These are phyloP conservation scores for Leishmania arabica DNA, from an alignment of 208 protist species.

Conservation along the genomic window DNA sequence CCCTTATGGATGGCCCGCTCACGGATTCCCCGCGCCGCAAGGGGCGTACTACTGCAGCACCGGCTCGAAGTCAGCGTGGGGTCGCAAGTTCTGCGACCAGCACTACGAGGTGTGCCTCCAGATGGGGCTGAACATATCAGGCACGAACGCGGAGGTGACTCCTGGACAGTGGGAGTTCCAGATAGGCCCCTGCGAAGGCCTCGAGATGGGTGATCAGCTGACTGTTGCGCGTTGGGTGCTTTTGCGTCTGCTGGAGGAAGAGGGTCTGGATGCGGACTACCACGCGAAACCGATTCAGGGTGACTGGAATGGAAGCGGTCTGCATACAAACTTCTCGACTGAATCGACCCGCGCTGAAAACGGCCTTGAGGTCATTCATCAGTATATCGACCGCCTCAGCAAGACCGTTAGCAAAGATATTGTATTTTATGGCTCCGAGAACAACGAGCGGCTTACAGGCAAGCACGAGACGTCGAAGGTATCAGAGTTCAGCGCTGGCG, in stretches of 20 bases:
- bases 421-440: slow-evolving; percentile 85
- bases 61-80: slow-evolving; percentile 76
- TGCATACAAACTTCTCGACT: slow-evolving; percentile 98
- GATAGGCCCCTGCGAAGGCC: slow-evolving; percentile 91
- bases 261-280: slow-evolving; percentile 82
- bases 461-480: slow-evolving; percentile 87
- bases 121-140: slow-evolving; percentile 88
- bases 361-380: slow-evolving; percentile 74
- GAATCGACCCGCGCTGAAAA: slow-evolving; percentile 80
- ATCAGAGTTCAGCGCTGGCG: slow-evolving; percentile 71
- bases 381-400: slow-evolving; percentile 76
- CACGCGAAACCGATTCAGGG: slow-evolving; percentile 95
- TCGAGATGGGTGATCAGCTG: slow-evolving; percentile 95
- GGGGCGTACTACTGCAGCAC: slow-evolving; percentile 97
- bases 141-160: slow-evolving; percentile 97
- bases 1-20: slow-evolving; percentile 85
- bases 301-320: slow-evolving; percentile 98
- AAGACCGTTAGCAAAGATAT: slow-evolving; percentile 83
- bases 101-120: slow-evolving; percentile 84
- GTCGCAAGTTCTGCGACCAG: slow-evolving; percentile 84
- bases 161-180: slow-evolving; percentile 98
- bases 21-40: slow-evolving; percentile 94
- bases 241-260: slow-evolving; percentile 72
- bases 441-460: slow-evolving; percentile 86
- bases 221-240: slow-evolving; percentile 93